Evolutionary conservation across 1,284 basidiomycete species (phyloP), one percentile per base, ranked within the genome.

Genomic region (Pterula multifida): DNA sequence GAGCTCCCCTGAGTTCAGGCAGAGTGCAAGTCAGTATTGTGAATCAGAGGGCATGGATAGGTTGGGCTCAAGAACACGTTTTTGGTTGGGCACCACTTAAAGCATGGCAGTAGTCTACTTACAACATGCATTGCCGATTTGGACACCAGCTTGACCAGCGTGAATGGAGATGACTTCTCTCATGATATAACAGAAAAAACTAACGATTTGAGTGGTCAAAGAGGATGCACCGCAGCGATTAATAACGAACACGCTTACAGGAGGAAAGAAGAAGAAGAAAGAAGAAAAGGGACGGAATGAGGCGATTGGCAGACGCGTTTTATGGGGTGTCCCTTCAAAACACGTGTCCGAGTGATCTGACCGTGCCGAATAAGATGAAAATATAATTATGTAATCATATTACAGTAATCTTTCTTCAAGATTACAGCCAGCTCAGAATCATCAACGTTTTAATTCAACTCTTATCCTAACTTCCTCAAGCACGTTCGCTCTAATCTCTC

Each of bases 71-170:
- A 28, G 21, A 50, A 48, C 44, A 57, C 53, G 26, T 48, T 32
- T 32, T 58, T 55, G 23, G 47, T 6, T 35, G 48, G 45, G 56
- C 50, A 46, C 51, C 53, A 52, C 42, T 48, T 47, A 49, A 48
- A 42, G 42, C 24, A 4, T 47, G 26, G 47, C 48, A 23, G 50
- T 45, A 32, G 66, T 65, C 52, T 19, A 70, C 79, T 74, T 60
- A 88, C 85, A 93, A 73, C 90, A 94, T 58, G 91, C 90, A 68
- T 94, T 95, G 61, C 92, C 91, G 62, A 95, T 93, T 71, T 94
- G 90, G 58, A 93, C 85, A 77, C 90, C 91, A 67, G 91, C 91
- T 71, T 94, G 90, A 56, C 91, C 90, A 65, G 93, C 88, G 63
- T 93, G 89, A 59, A 94, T 70, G 61, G 90, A 92, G 69, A 94